A percentile compares a stretch with the other conserved stretches of the same genome.
phyloP scores from a whole-genome alignment of 306 rosid genomes.

The Gleditsia sinensis region DNA sequence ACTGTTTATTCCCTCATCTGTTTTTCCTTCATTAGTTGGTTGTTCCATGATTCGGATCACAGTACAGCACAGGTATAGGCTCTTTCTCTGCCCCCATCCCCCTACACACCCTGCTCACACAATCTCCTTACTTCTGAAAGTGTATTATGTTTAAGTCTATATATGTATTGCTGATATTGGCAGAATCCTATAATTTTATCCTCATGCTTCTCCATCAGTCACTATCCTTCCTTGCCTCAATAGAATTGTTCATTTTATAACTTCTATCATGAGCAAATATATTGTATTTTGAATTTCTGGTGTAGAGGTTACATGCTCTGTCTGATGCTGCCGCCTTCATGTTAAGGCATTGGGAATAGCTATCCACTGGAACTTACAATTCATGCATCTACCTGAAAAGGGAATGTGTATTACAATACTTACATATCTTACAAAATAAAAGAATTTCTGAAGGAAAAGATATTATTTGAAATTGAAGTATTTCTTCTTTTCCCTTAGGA shows the following conservation, averaged over 20 bases:
- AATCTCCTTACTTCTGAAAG: constrained; percentile 11
- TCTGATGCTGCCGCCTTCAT: neutral
- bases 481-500: neutral
- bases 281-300: neutral
- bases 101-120: neutral
- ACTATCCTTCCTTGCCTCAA: neutral
- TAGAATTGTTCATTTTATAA: neutral
- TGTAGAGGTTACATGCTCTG: neutral
- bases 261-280: neutral
- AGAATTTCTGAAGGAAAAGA: neutral
- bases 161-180: neutral
- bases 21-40: constrained; percentile 87
- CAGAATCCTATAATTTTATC: constrained; percentile 2
- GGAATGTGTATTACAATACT: neutral
- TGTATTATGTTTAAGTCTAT: neutral
- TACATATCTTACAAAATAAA: neutral
- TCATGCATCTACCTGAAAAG: neutral
- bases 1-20: constrained; percentile 86
- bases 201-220: no score
- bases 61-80: constrained; percentile 82
- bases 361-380: neutral
- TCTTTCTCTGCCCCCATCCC: constrained; percentile 8
- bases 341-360: neutral
- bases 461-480: neutral
- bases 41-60: constrained; percentile 97